Evolutionary conservation across 139 green algal species (phyloP), one percentile per base, ranked within the genome.

Genomic region (Diplosphaera chodatii): DNA sequence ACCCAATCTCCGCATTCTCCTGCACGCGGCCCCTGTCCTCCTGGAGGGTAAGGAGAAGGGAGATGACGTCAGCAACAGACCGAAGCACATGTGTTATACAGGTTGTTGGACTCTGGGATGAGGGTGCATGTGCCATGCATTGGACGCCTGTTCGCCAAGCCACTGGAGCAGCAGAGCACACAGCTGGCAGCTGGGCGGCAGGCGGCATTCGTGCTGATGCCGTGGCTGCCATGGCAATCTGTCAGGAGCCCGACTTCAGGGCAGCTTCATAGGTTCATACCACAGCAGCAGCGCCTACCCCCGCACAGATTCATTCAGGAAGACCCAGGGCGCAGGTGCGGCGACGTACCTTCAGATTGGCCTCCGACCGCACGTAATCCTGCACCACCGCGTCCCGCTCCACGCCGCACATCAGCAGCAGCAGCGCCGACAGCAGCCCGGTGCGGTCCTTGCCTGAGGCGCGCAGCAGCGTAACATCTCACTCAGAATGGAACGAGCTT

Each of bases 361-460:
- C 16, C 16, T 59, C 48, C 16, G 48, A 59, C 18, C 48, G 48
- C 48, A n/a, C 48, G 25, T 59, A 59, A 18, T 59, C 48, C 16
- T 3, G 10, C 8, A 59, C 16, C 3, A 59, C 16, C 48, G 8
- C 16, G 16, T 59, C 48, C 10, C 25, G 13, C 16, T 3, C 8
- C 22, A 59, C 48, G 48, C 48, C 48, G 16, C 13, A 25, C 48
- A 59, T 21, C 18, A 59, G 8, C 48, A 59, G 48, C 48, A 59
- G 48, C 48, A 59, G 48, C 48, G 48, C 48, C 48, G 18, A 23
- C 48, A 59, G 48, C 48, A 59, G 48, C 48, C 48, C 48, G 10
- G 48, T 59, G 48, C 48, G 48, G 48, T 59, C 48, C 48, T 59
- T 59, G 48, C 48, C n/a, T n/a, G n/a, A n/a, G n/a, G n/a, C n/a